Conservation (phyloP, 108 stramenopile genomes). For the Cyclotella choctawhatcheeana region DNA sequence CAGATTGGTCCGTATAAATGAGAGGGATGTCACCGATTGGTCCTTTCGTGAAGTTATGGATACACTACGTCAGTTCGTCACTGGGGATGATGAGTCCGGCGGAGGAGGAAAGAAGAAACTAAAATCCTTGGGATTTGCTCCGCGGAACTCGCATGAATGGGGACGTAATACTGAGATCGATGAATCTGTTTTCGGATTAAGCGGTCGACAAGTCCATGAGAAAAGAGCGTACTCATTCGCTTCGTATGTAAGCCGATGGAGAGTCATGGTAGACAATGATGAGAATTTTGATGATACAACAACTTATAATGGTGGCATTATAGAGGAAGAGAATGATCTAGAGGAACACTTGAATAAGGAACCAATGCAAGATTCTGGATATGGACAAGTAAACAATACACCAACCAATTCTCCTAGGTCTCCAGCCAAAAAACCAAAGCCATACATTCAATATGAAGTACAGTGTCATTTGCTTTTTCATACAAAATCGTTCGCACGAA, state of each 20-base stretch:
- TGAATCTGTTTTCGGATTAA: conserved; percentile 6
- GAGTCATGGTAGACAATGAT: conserved; percentile 14
- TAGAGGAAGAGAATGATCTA: conserved; percentile 10
- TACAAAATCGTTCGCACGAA: conserved; percentile 7
- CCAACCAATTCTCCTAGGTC: not conserved
- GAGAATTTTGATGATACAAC: not conserved
- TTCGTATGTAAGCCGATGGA: conserved; percentile 35
- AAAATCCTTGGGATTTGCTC: conserved; percentile 44
- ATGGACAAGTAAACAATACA: no score
- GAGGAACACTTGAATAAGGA: conserved; percentile 34
- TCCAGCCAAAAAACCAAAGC: conserved; percentile 9
- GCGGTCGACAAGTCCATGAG: conserved; percentile 15
- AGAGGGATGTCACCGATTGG: conserved; percentile 42
- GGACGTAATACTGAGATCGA: conserved; percentile 5
- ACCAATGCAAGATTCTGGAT: conserved; percentile 2
- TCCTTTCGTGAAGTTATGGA: conserved; percentile 55
- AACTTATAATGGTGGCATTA: not conserved
- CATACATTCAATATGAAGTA: conserved; percentile 45
- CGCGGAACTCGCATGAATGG: conserved; percentile 36
- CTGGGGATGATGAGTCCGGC: not conserved
- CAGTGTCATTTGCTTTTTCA: conserved; percentile 30
- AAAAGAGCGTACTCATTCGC: conserved; percentile 35
- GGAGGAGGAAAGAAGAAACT: conserved; percentile 8
- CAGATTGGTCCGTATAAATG: conserved; percentile 49
- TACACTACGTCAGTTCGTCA: conserved; percentile 29